Conservation (phyloP, 2,329 filamentous ascomycete species). For the Cladophialophora carrionii region DNA sequence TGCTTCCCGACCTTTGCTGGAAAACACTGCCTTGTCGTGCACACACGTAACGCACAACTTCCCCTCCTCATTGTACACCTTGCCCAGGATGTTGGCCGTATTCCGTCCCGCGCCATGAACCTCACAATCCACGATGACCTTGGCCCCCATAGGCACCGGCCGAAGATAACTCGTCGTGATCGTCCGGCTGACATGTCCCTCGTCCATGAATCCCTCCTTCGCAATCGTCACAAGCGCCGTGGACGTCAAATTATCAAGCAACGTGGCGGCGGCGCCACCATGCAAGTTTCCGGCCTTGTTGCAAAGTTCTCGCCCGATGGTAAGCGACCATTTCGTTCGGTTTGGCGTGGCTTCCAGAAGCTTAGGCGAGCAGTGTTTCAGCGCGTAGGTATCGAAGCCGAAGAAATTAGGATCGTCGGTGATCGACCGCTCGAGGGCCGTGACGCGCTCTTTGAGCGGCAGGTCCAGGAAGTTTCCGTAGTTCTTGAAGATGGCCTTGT, state of each 20-base stretch:
- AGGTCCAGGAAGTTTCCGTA: slow-evolving; percentile 15
- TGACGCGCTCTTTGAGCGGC: slow-evolving; percentile 27
- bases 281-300: slow-evolving; percentile 35
- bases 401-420: slow-evolving; percentile 25
- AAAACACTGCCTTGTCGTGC: slow-evolving; percentile 44
- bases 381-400: slow-evolving; percentile 32
- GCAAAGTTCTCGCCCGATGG: slow-evolving; percentile 28
- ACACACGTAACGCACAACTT: slow-evolving; percentile 40
- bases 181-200: slow-evolving; percentile 44
- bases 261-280: slow-evolving; percentile 59
- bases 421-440: slow-evolving; percentile 22
- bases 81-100: slow-evolving; percentile 31
- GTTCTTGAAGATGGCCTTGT: slow-evolving; percentile 15
- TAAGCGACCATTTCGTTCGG: slow-evolving; percentile 28
- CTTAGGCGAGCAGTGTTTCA: slow-evolving; percentile 2
- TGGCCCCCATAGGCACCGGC: slow-evolving; percentile 28
- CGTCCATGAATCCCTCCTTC: slow-evolving; percentile 63
- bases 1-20: slow-evolving; percentile 21
- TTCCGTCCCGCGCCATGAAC: slow-evolving; percentile 30
- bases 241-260: slow-evolving; percentile 70
- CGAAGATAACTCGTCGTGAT: slow-evolving; percentile 35
- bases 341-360: slow-evolving; percentile 30
- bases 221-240: slow-evolving; percentile 61
- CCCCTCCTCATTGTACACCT: slow-evolving; percentile 31
- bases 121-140: slow-evolving; percentile 28